Evolutionary conservation across 305 asterid species (phyloP).

Genomic region (Fraxinus paxiana): DNA sequence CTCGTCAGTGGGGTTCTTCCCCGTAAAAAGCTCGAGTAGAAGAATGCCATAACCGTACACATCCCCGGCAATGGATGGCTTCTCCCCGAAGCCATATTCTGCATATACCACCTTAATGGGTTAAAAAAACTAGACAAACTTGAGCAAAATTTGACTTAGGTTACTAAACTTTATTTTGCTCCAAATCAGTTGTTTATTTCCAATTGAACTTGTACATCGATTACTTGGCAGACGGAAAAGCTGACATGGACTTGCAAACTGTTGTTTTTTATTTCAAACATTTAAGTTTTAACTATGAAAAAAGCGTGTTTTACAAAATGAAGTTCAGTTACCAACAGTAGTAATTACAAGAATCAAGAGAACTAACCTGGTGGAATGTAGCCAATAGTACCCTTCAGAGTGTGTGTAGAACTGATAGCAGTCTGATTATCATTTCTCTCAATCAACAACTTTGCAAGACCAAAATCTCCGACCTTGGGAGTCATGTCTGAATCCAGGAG

Average conservation of each 20-base stretch:
- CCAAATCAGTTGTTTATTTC: no score
- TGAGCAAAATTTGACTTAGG: neutral
- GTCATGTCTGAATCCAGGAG: conserved; percentile 50
- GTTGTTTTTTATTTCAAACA: no score
- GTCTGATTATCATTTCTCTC: conserved; percentile 21
- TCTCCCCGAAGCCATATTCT: conserved; percentile 58
- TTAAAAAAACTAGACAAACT: neutral
- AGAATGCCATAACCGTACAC: conserved; percentile 63
- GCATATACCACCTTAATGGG: neutral
- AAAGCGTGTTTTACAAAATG: no score
- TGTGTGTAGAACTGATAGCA: conserved; percentile 38
- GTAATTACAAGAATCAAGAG: neutral
- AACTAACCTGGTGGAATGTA: conserved; percentile 67
- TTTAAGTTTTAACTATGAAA: conserved; percentile 3
- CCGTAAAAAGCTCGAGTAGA: conserved; percentile 50
- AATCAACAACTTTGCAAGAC: conserved; percentile 49
- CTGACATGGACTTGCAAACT: no score
- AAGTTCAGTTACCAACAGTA: neutral
- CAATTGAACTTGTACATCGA: no score
- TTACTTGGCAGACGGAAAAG: no score
- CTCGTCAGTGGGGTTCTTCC: conserved; percentile 49
- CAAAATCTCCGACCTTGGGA: conserved; percentile 62
- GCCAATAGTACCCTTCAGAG: conserved; percentile 68
- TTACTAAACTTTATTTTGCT: no score
- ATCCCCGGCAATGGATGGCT: conserved; percentile 51